Base-by-base conservation (phyloP, 106 monocot species). In the Hemerocallis citrina region DNA sequence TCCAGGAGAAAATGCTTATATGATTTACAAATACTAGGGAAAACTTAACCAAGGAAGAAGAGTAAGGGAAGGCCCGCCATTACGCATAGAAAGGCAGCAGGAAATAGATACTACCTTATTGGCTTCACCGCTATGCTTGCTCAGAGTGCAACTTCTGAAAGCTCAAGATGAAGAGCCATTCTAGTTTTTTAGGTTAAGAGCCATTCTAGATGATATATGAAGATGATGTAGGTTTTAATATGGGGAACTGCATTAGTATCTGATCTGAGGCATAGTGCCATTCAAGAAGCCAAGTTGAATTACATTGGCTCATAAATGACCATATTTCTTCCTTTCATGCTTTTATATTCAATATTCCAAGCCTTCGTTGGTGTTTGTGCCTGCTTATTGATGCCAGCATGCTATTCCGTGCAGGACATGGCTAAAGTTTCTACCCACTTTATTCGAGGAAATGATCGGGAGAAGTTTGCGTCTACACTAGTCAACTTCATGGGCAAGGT, bases 401-500 rank as follows among this genome's bases (percentile, higher is more conserved):
- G 14, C 34, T 63, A 28, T 28, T 34, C n/a, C n/a, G 36, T 75
- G 27, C 79, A 96, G 95, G 90, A 96, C 68, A 96, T 96, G 95
- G 54, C 72, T 24, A 96, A 87, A 77, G 86, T 96, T 25, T 90
- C 90, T 31, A 62, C 59, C 37, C 72, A 96, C 59, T 90, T 90
- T 79, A 74, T 96, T 61, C 75, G 86, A 51, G 95, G 90, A 55
- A 77, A 79, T 55, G 62, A 86, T 66, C 80, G 78, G 35, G 63
- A 74, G 39, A 90, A 90, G 67, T 96, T 96, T 76, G 84, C 83
- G 56, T 74, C 75, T 7, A 72, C 65, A 29, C 73, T 96, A 25
- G 79, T 79, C 31, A 84, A 96, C 66, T 96, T 96, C 69, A 86
- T 90, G 90, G 74, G 86, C 43, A 96, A 87, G 86, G 95, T 96